Evolutionary conservation across 2,329 filamentous ascomycete genomes (phyloP).

Genomic region (Colletotrichum sp.): DNA sequence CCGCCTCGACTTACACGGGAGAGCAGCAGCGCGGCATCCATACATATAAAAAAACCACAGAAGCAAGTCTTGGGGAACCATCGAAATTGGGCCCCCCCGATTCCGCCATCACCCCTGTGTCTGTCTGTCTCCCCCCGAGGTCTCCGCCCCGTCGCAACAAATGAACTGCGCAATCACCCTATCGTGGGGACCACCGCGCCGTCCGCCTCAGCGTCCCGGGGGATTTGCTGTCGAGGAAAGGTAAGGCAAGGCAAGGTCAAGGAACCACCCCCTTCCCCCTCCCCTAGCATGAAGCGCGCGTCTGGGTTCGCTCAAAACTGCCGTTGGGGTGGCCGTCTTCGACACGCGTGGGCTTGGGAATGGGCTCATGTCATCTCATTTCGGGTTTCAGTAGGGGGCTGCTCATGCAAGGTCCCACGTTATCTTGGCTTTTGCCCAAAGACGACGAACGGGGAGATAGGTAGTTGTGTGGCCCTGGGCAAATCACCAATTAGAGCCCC

Average conservation of each 20-base stretch:
- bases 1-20: neutral
- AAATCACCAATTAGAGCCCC: neutral
- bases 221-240: neutral
- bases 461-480: neutral
- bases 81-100: neutral
- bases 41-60: neutral
- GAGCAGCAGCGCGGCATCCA: neutral
- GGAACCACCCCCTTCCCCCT: neutral
- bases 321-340: neutral
- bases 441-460: neutral
- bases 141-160: neutral
- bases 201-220: neutral
- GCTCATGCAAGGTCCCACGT: neutral
- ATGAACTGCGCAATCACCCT: neutral
- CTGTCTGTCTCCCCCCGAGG: neutral
- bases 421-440: neutral
- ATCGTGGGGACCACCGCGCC: neutral
- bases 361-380: constrained; percentile 20
- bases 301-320: neutral
- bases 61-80: neutral
- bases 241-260: neutral
- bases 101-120: neutral
- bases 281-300: constrained; percentile 1
- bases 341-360: constrained; percentile 12
- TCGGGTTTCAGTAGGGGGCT: constrained; percentile 8